Evolutionary conservation across 2,329 filamentous ascomycete species (phyloP).

Genomic region (Talaromyces sp.): DNA sequence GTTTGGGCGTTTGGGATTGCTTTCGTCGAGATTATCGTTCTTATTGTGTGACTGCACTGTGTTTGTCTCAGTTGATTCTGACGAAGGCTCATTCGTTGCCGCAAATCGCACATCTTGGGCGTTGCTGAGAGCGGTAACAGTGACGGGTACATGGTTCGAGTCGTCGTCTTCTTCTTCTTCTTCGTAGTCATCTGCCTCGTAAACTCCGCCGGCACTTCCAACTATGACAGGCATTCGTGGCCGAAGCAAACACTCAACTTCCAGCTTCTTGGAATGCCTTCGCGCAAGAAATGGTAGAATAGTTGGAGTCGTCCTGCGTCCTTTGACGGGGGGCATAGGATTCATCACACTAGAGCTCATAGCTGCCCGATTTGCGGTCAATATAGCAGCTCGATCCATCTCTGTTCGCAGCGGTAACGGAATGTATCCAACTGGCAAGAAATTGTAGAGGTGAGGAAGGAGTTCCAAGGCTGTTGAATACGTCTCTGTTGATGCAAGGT

Average conservation of each 20-base stretch:
- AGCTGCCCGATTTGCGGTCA: slow-evolving; percentile 63
- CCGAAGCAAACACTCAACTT: slow-evolving; percentile 65
- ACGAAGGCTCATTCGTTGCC: neutral
- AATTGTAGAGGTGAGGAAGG: slow-evolving; percentile 58
- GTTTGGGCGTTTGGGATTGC: neutral
- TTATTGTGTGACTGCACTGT: slow-evolving; percentile 14
- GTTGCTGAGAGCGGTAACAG: neutral
- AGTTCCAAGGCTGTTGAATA: slow-evolving; percentile 56
- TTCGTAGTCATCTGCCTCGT: slow-evolving; percentile 30
- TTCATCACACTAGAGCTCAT: slow-evolving; percentile 81
- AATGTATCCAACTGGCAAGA: slow-evolving; percentile 62
- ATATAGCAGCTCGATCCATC: slow-evolving; percentile 75
- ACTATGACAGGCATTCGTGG: slow-evolving; percentile 48
- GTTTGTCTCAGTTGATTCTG: slow-evolving; percentile 4
- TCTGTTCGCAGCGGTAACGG: slow-evolving; percentile 68
- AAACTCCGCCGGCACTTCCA: slow-evolving; percentile 20
- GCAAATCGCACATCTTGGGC: slow-evolving; percentile 1
- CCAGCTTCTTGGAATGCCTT: slow-evolving; percentile 58
- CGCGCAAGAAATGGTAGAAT: slow-evolving; percentile 75
- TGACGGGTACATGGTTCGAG: neutral
- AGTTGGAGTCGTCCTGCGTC: slow-evolving; percentile 61
- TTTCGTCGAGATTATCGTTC: slow-evolving; percentile 4
- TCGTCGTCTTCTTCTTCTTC: slow-evolving; percentile 14
- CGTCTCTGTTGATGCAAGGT: slow-evolving; percentile 38
- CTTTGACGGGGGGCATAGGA: slow-evolving; percentile 61